A percentile compares a stretch with the other conserved stretches of the same genome.
Conservation (phyloP, 192 early-diverging fungal species). For the Rhizophagus clarus region DNA sequence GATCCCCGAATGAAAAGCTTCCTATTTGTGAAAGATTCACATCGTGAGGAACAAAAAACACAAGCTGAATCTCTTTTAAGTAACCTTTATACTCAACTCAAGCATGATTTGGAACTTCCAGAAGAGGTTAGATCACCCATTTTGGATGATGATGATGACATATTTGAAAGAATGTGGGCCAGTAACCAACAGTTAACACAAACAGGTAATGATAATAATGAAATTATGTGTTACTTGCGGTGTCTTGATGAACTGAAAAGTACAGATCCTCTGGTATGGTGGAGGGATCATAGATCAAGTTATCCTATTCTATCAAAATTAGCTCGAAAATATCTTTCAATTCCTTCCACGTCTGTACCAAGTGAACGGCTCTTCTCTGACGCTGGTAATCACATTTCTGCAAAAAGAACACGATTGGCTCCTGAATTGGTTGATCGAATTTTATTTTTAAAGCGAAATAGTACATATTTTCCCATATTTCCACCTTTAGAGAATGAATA, state of each 20-base stretch:
- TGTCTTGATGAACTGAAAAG: neutral
- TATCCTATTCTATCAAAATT: slow-evolving; percentile 21
- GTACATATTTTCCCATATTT: neutral
- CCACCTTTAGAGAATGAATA: too few species aligned
- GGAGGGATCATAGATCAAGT: slow-evolving; percentile 12
- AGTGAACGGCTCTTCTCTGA: slow-evolving; percentile 19
- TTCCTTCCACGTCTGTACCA: slow-evolving; percentile 26
- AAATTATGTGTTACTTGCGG: neutral
- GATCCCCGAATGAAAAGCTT: slow-evolving; percentile 5
- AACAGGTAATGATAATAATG: neutral
- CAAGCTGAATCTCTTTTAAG: neutral
- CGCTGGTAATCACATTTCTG: slow-evolving; percentile 12
- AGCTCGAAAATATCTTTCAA: slow-evolving; percentile 31
- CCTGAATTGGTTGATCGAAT: slow-evolving; percentile 1
- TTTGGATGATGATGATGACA: neutral
- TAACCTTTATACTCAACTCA: neutral
- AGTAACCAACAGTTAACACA: neutral
- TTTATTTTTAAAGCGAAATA: slow-evolving; percentile 24
- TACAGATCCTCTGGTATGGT: slow-evolving; percentile 27
- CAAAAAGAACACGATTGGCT: slow-evolving; percentile 12
- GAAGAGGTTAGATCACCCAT: neutral
- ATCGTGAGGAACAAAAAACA: neutral
- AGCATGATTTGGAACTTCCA: neutral
- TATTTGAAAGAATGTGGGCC: neutral
- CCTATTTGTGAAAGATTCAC: neutral